Percentiles rank a stretch among this genome's conserved stretches.
phyloP scores from a whole-genome alignment of 257 asterid genomes.

The Marsdenia floribunda region DNA sequence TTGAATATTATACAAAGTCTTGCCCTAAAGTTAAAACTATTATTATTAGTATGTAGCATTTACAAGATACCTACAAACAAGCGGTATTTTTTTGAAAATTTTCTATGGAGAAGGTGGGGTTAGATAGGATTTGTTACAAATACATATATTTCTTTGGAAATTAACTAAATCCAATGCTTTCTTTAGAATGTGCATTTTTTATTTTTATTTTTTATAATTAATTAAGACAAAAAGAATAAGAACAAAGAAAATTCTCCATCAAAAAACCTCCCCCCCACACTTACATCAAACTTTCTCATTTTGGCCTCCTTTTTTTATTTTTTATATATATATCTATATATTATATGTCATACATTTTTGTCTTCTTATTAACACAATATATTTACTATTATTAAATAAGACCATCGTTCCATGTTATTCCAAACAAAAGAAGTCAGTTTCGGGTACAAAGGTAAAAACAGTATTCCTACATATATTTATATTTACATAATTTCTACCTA shows the following conservation, averaged over 20 bases:
- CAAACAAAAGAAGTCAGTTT: constrained; percentile 9
- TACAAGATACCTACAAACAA: no score
- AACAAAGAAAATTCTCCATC: neutral
- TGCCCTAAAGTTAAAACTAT: no score
- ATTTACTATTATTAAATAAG: neutral
- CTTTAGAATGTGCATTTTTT: neutral
- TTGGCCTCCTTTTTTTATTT: neutral
- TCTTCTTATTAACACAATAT: constrained; percentile 1
- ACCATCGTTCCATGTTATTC: neutral
- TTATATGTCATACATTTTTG: neutral
- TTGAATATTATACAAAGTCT: no score
- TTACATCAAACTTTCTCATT: neutral
- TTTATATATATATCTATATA: no score
- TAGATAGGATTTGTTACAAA: neutral
- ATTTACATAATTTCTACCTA: constrained; percentile 9
- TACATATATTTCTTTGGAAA: no score
- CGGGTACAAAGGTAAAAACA: neutral
- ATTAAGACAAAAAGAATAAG: neutral
- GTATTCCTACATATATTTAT: neutral
- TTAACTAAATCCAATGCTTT: neutral
- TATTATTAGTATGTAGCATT: no score
- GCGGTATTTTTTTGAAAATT: neutral
- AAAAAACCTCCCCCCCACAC: neutral
- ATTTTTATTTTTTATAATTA: no score
- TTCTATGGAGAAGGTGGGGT: neutral